A percentile compares a stretch with the other conserved stretches of the same genome.
These are phyloP conservation scores for Nicotiana obtusifolia DNA, from an alignment of 257 asterid species.

Conservation along the genomic window DNA sequence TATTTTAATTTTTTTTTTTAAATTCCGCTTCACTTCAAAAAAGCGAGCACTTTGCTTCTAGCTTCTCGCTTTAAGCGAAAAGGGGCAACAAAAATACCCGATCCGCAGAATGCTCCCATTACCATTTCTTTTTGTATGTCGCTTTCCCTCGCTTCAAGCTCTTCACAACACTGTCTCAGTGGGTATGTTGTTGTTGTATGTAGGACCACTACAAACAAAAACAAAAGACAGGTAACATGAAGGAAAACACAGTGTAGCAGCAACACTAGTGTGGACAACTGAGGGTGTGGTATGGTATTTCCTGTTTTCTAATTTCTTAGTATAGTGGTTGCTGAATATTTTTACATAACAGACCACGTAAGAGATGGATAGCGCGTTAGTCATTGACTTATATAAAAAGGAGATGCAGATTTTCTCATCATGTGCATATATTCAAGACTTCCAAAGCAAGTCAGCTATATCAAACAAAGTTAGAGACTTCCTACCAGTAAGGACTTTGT, in stretches of 20 bases:
- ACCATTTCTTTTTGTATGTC: no score
- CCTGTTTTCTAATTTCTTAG: background rate
- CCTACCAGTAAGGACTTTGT: slow-evolving; percentile 58
- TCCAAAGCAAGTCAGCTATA: background rate
- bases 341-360: background rate
- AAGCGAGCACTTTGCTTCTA: no score
- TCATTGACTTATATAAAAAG: background rate
- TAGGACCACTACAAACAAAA: background rate
- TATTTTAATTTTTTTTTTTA: no score
- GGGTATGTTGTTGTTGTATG: background rate
- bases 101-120: no score
- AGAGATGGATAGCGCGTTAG: background rate
- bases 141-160: no score
- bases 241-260: background rate
- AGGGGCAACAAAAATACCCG: no score
- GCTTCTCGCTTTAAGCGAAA: no score
- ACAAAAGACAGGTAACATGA: background rate
- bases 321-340: background rate
- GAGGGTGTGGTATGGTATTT: background rate
- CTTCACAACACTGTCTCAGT: no score
- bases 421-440: background rate
- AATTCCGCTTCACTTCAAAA: no score
- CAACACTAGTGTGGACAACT: background rate
- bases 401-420: background rate
- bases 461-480: background rate